Conservation (phyloP, 1,284 basidiomycete genomes). For the Heliocybe sulcata region DNA sequence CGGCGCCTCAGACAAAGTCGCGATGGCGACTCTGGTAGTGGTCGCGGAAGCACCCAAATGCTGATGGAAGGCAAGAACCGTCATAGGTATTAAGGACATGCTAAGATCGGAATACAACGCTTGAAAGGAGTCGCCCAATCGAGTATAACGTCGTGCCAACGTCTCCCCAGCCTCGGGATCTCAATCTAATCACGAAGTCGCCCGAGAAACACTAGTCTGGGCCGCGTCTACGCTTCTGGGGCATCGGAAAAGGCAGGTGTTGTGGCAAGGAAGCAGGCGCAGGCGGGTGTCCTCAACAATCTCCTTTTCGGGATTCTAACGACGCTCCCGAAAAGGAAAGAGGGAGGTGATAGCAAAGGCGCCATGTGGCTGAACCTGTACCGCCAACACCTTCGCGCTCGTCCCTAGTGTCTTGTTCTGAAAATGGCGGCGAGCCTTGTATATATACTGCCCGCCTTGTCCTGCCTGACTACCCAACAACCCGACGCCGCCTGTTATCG, state of each 20-base stretch:
- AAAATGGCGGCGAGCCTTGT: background rate
- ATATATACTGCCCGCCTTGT: background rate
- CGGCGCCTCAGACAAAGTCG: background rate
- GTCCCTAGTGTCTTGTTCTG: background rate
- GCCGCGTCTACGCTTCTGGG: background rate
- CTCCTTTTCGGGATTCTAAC: background rate
- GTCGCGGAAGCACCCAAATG: background rate
- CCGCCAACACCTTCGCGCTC: background rate
- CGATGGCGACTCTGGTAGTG: background rate
- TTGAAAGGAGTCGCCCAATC: background rate
- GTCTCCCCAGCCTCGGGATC: background rate
- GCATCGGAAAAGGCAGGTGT: background rate
- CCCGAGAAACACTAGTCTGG: background rate
- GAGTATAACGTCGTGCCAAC: background rate
- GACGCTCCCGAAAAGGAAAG: background rate
- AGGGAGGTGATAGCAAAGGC: background rate
- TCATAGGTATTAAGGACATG: background rate
- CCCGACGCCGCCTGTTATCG: background rate
- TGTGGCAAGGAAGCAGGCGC: background rate
- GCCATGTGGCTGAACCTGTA: background rate
- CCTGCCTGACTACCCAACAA: background rate
- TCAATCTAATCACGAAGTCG: background rate
- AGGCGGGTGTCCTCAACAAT: background rate
- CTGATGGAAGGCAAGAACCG: background rate
- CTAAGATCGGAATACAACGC: background rate